phyloP scores from a whole-genome alignment of 345 rosid species.

The Crucihimalaya himalaica region DNA sequence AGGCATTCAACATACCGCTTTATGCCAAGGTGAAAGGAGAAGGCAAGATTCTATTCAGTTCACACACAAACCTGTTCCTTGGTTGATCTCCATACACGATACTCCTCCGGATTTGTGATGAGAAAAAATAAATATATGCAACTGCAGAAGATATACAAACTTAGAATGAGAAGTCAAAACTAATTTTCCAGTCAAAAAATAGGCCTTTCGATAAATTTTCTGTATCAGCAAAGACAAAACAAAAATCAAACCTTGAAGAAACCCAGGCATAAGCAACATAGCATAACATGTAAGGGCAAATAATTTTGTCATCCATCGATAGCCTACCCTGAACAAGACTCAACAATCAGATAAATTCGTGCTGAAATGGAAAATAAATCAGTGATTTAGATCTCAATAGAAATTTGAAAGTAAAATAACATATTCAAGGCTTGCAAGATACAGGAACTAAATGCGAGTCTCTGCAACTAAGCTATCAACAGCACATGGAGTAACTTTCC shows the following conservation, averaged over 20 bases:
- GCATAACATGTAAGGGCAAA: slow-evolving; percentile 78
- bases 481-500: slow-evolving; percentile 21
- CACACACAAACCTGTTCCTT: slow-evolving; percentile 73
- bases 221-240: not conserved
- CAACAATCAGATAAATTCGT: slow-evolving; percentile 30
- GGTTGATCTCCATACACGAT: slow-evolving; percentile 93
- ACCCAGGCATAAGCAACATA: slow-evolving; percentile 87
- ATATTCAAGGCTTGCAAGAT: not conserved
- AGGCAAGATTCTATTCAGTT: slow-evolving; percentile 4
- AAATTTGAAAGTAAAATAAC: not conserved
- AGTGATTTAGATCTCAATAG: not conserved
- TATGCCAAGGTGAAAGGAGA: not conserved
- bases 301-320: slow-evolving; percentile 76
- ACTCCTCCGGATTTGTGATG: slow-evolving; percentile 68
- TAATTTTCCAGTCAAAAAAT: not conserved
- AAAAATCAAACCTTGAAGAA: slow-evolving; percentile 70
- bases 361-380: not conserved
- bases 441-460: slow-evolving; percentile 6
- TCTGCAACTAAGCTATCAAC: slow-evolving; percentile 3
- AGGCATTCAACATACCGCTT: not conserved
- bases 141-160: slow-evolving; percentile 57
- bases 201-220: not conserved
- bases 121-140: slow-evolving; percentile 81
- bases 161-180: not conserved
- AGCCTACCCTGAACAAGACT: slow-evolving; percentile 86